These are phyloP conservation scores for Leavenworthia alabamica DNA, from an alignment of 345 rosid species.

Conservation along the genomic window DNA sequence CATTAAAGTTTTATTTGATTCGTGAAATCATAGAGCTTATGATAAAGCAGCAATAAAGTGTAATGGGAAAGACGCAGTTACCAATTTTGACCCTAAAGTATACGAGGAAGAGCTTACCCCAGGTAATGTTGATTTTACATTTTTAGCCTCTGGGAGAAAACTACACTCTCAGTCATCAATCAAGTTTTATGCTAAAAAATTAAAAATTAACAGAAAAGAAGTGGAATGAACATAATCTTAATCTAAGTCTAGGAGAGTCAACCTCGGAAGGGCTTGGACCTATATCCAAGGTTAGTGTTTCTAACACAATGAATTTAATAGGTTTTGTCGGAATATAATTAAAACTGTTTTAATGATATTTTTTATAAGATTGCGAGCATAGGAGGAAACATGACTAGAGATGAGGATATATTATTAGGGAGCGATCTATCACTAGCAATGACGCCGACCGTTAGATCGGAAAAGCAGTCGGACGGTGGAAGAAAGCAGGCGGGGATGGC, in stretches of 20 bases:
- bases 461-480: slow-evolving; percentile 36
- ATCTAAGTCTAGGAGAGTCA: slow-evolving; percentile 74
- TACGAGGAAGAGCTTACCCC: slow-evolving; percentile 57
- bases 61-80: slow-evolving; percentile 93
- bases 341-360: background rate
- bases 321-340: background rate
- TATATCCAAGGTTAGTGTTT: slow-evolving; percentile 8
- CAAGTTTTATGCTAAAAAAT: no score
- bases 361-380: slow-evolving; percentile 42
- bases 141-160: no score
- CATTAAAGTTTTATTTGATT: background rate
- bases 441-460: slow-evolving; percentile 31
- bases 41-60: slow-evolving; percentile 91
- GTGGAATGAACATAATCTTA: slow-evolving; percentile 54
- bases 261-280: slow-evolving; percentile 1
- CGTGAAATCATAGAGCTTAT: slow-evolving; percentile 43
- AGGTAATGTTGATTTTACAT: slow-evolving; percentile 18
- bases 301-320: no score
- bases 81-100: slow-evolving; percentile 80
- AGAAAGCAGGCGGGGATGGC: slow-evolving; percentile 30
- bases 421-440: slow-evolving; percentile 51
- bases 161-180: no score
- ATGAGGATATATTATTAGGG: slow-evolving; percentile 42
- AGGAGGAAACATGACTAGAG: slow-evolving; percentile 37
- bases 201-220: background rate